Evolutionary conservation across 345 rosid genomes (phyloP).

Genomic region (Hibiscus mutabilis): DNA sequence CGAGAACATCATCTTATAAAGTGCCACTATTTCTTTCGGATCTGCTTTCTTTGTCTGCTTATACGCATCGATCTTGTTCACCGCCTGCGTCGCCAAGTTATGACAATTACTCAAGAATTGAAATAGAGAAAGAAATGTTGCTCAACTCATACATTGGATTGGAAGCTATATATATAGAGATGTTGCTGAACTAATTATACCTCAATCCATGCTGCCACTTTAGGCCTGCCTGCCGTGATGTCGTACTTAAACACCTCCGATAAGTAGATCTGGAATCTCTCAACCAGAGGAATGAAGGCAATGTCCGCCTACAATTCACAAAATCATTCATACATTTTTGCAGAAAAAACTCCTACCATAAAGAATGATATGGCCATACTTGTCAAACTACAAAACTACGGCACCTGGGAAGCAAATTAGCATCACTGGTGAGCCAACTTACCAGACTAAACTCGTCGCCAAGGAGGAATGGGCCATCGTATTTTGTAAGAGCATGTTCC

Average conservation of each 20-base stretch:
- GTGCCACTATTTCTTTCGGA: constrained; percentile 35
- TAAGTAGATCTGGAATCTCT: constrained; percentile 52
- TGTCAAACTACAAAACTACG: constrained; percentile 13
- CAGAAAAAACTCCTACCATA: background rate
- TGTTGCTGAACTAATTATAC: constrained; percentile 20
- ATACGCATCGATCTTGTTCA: constrained; percentile 67
- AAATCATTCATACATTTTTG: background rate
- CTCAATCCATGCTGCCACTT: constrained; percentile 69
- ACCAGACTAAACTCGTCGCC: constrained; percentile 80
- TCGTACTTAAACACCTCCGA: constrained; percentile 44
- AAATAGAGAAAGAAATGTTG: no score
- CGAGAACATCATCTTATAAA: constrained; percentile 37
- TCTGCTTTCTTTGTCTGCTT: constrained; percentile 48
- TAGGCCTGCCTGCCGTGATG: constrained; percentile 66
- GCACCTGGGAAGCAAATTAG: background rate
- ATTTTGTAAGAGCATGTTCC: constrained; percentile 58
- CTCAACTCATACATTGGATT: no score
- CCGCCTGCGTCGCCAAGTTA: constrained; percentile 31
- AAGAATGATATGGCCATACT: background rate
- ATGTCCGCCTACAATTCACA: constrained; percentile 57
- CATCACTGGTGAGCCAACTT: constrained; percentile 13
- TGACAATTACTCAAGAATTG: no score
- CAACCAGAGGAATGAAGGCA: constrained; percentile 62
- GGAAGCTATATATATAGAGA: no score
- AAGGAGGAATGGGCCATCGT: constrained; percentile 82